These are phyloP conservation scores for Candida arabinofermentans DNA, from an alignment of 805 yeast species.

Conservation along the genomic window DNA sequence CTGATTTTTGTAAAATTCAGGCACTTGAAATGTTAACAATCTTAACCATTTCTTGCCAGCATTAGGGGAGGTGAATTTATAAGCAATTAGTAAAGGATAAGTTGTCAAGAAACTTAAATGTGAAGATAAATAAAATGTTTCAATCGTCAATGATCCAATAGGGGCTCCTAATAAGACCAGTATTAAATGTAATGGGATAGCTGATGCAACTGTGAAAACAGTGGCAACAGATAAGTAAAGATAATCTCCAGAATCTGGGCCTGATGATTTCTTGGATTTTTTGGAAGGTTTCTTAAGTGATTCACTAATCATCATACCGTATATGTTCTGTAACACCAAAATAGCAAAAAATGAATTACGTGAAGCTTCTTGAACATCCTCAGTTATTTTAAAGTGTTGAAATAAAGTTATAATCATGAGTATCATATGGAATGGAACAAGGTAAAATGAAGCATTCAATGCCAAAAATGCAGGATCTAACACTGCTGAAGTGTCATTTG, in stretches of 20 bases:
- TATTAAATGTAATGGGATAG: conserved; percentile 35
- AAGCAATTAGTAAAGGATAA: conserved; percentile 59
- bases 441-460: conserved; percentile 11
- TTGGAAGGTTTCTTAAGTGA: conserved; percentile 23
- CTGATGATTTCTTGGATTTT: conserved; percentile 9
- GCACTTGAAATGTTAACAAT: conserved; percentile 29
- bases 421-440: conserved; percentile 31
- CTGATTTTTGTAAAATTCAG: conserved; percentile 25
- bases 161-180: conserved; percentile 82
- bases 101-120: conserved; percentile 59
- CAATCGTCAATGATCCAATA: conserved; percentile 43
- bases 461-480: conserved; percentile 8
- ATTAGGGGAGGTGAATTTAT: conserved; percentile 37
- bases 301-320: conserved; percentile 33
- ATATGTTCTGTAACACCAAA: conserved; percentile 34
- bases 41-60: conserved; percentile 24
- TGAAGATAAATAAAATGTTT: conserved; percentile 56
- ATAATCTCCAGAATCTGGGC: conserved; percentile 16
- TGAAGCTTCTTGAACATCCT: conserved; percentile 25
- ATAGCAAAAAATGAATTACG: conserved; percentile 27
- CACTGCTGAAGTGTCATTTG: background rate
- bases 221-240: conserved; percentile 29
- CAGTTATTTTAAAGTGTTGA: conserved; percentile 30
- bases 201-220: conserved; percentile 31
- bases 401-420: conserved; percentile 26